Percentiles rank a stretch among this genome's conserved stretches.
Conservation (phyloP, 225 moss, liverwort and hornwort species). For the Physcomitrium patens region DNA sequence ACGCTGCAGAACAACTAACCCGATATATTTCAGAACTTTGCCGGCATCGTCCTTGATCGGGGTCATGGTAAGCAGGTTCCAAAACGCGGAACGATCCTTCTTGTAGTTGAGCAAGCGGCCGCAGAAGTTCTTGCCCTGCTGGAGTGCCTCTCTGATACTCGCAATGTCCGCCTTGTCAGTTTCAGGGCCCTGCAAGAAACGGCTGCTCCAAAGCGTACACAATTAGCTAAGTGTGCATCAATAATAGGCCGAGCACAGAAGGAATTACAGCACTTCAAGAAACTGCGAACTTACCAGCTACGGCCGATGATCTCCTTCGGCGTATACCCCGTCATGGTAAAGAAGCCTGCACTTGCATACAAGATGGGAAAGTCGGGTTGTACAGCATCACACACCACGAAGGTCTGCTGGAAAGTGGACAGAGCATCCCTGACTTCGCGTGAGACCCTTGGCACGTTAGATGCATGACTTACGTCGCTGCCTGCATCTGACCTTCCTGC, state of each 20-base stretch:
- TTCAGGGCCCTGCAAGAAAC: slow-evolving; percentile 66
- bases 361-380: slow-evolving; percentile 68
- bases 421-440: slow-evolving; percentile 74
- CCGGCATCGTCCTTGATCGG: slow-evolving; percentile 87
- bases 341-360: slow-evolving; percentile 88
- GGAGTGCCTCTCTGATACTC: slow-evolving; percentile 55
- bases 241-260: too few relatives aligned
- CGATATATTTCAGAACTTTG: slow-evolving; percentile 78
- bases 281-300: slow-evolving; percentile 50
- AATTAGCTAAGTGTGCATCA: background rate
- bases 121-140: slow-evolving; percentile 54
- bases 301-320: slow-evolving; percentile 72
- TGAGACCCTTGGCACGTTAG: slow-evolving; percentile 63
- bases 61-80: slow-evolving; percentile 85
- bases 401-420: slow-evolving; percentile 84
- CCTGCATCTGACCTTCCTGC: slow-evolving; percentile 55
- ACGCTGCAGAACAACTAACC: slow-evolving; percentile 38
- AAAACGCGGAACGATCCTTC: slow-evolving; percentile 82
- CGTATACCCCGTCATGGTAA: slow-evolving; percentile 82
- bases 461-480: slow-evolving; percentile 32
- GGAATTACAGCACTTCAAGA: too few relatives aligned
- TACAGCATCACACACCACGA: slow-evolving; percentile 79
- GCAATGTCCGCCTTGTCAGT: slow-evolving; percentile 59
- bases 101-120: slow-evolving; percentile 85
- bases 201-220: slow-evolving; percentile 32